Evolutionary conservation across 2,329 filamentous ascomycete species (phyloP), one percentile per base, ranked within the genome.

Genomic region (Aspergillus nomiae): DNA sequence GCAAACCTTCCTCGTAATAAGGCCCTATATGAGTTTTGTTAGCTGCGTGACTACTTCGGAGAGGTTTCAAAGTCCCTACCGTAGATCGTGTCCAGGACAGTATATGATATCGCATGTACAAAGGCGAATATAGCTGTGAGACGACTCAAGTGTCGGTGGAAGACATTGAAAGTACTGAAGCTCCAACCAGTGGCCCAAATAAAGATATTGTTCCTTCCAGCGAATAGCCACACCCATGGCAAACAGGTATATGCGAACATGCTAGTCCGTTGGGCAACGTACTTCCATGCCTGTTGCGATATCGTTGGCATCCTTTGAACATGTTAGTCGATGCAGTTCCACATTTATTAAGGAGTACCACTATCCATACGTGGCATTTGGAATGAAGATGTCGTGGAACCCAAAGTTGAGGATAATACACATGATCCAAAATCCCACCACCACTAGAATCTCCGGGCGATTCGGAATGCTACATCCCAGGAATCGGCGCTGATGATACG

Each of bases 151-250:
- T 86, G 87, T 1, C 88, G 84, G 70, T 90, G 89, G 59, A 90
- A 89, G 56, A 85, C 83, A 67, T 85, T 90, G 68, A 86, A 90
- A 0, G 86, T 86, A 3, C 82, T 82, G 70, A 87, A 89, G 9
- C 84, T 85, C 86, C 87, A 90, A 0, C 87, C 87, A 0, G 88
- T 90, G 0, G 86, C 68, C 85, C 85, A 88, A 60, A 89, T 77
- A 14, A 90, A 80, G 0, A 87, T 64, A 60, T 90, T 89, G 64
- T 91, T 90, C 9, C 88, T 79, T 74, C 85, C 84, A 3, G 84
- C 85, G 66, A 90, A 90, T 0, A 90, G 72, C 87, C 87, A 90
- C 0, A 90, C 79, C 11, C 88, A 69, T 0, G 34, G 87, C 12
- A 90, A 82, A 64, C 87, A 88, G 6, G 84, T 84, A 63, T 87